Conservation (phyloP, 495 filamentous ascomycete species). For the Penicillium samsonianum region DNA sequence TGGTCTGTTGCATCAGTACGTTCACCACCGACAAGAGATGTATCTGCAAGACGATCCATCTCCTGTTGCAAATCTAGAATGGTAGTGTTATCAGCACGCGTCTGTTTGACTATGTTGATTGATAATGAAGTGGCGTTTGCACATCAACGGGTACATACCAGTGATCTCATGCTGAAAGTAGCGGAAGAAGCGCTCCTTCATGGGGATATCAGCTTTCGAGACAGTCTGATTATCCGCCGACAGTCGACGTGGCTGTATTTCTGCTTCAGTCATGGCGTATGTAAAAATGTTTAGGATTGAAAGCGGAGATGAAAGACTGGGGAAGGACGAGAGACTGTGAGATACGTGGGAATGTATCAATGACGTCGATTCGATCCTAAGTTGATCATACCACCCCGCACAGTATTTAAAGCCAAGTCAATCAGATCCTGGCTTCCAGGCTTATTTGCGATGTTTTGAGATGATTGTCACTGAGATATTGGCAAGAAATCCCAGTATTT, state of each 20-base stretch:
- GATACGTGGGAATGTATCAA: slow-evolving; percentile 22
- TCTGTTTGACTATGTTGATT: not conserved
- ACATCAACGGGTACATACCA: slow-evolving; percentile 42
- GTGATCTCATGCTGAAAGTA: slow-evolving; percentile 74
- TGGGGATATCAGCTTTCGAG: slow-evolving; percentile 43
- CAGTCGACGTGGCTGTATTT: slow-evolving; percentile 35
- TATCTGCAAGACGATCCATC: slow-evolving; percentile 57
- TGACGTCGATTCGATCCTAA: slow-evolving; percentile 30
- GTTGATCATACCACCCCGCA: slow-evolving; percentile 29
- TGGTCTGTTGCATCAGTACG: slow-evolving; percentile 67
- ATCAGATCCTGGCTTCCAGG: not conserved
- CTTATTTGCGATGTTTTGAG: not conserved
- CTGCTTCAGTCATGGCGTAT: slow-evolving; percentile 36
- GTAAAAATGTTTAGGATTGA: not conserved
- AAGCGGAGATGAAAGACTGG: not conserved
- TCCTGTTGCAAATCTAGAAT: slow-evolving; percentile 59
- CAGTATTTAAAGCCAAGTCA: slow-evolving; percentile 1
- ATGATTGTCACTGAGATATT: not conserved
- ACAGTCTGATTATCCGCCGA: slow-evolving; percentile 47
- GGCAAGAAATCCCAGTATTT: slow-evolving; percentile 16
- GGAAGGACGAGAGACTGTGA: not conserved
- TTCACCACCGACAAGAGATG: slow-evolving; percentile 55
- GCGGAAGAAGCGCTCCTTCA: slow-evolving; percentile 76
- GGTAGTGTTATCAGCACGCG: not conserved
- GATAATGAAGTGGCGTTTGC: not conserved